Conservation (phyloP, 2,329 filamentous ascomycete species). For the Penicillium sp. region DNA sequence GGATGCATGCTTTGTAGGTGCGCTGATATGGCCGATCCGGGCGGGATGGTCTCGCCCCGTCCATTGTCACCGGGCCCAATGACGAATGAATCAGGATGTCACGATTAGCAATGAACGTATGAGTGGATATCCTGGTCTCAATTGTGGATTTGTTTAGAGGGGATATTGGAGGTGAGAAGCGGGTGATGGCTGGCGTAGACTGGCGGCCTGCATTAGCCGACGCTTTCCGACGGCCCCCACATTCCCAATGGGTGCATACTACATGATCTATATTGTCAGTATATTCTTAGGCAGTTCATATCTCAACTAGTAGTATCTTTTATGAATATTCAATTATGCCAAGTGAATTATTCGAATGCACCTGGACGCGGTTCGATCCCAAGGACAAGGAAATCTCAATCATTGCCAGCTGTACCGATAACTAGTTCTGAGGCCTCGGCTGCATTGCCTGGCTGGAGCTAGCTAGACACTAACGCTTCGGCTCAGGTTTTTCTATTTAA, state of each 20-base stretch:
- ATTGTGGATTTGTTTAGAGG: constrained; percentile 14
- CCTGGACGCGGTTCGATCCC: too few species aligned
- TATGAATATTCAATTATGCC: neutral
- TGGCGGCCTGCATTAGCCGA: constrained; percentile 15
- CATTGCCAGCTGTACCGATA: too few species aligned
- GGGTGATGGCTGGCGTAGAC: neutral
- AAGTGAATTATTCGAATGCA: too few species aligned
- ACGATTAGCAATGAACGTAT: constrained; percentile 12
- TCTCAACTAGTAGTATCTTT: too few species aligned
- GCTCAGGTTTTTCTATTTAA: too few species aligned
- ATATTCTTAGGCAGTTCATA: too few species aligned
- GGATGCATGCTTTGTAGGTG: constrained; percentile 60
- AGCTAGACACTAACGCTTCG: too few species aligned
- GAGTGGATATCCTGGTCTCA: constrained; percentile 20
- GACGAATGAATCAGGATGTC: constrained; percentile 20
- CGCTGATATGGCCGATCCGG: constrained; percentile 51
- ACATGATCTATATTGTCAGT: too few species aligned
- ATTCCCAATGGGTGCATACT: too few species aligned
- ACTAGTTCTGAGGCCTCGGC: too few species aligned
- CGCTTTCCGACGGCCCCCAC: constrained; percentile 9
- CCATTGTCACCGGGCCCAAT: constrained; percentile 22
- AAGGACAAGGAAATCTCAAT: too few species aligned
- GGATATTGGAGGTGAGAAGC: neutral
- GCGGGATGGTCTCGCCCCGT: constrained; percentile 27
- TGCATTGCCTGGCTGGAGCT: too few species aligned